Base-by-base conservation (phyloP, 2,329 filamentous ascomycete species). In the Diaporthe longicolla region DNA sequence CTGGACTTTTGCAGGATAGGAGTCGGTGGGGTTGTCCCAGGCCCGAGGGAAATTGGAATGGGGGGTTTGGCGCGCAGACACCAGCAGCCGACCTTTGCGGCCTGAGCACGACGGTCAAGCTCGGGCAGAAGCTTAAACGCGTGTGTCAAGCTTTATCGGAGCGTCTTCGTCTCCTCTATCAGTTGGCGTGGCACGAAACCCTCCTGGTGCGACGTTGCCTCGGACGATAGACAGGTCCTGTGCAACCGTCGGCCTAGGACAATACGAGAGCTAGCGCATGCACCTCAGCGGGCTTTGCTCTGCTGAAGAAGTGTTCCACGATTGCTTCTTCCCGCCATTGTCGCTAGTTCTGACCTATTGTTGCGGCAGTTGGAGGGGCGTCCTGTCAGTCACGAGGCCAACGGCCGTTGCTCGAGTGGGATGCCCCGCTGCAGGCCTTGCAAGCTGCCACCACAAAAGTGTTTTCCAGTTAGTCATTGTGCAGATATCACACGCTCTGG, bases 1-100 rank as follows among this genome's bases (percentile, higher is more conserved):
- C 61, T 40, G 45, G 24, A 24, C 35, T 65, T 65, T 26, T 66
- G 40, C 54, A 19, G 11, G 9, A 59, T 58, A 74, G 35, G 21
- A 72, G 70, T 66, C 58, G 54, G 57, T 63, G 58, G 50, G 54
- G 70, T 40, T 35, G 54, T 29, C 29, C 32, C 32, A 71, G 32
- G 70, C 10, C 24, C 35, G 32, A 43, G 70, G 70, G 73, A 74
- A 48, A 74, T 72, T 74, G 54, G 43, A 35, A 74, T 72, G 73
- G 73, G 70, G 70, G 61, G n/a, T 26, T 7, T 40, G 24, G 26
- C 29, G 70, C 73, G 73, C 73, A 72, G 48, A 68, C 40, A 70
- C 71, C 71, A 70, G 59, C 19, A 9, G n/a, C 24, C 29, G 61
- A 55, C 26, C 70, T 63, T 9, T 45, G 32, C 57, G 70, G 37